phyloP scores from a whole-genome alignment of 257 asterid species.

The Petunia axillaris region DNA sequence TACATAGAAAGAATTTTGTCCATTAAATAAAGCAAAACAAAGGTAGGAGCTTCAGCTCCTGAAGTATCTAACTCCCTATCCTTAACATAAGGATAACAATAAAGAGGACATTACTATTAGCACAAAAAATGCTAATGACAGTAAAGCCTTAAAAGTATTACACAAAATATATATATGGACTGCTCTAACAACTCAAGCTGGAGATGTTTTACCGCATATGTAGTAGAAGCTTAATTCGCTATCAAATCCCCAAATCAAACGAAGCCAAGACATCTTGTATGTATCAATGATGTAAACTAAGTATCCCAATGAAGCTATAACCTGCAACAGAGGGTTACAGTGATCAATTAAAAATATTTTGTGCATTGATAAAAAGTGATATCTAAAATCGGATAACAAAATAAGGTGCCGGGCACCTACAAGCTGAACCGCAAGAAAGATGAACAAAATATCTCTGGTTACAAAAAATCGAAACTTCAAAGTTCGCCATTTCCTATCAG shows the following conservation, averaged over 20 bases:
- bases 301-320: conserved; percentile 70
- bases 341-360: background rate
- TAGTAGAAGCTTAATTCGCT: conserved; percentile 81
- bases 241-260: conserved; percentile 76
- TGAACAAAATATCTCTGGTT: conserved; percentile 86
- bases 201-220: conserved; percentile 69
- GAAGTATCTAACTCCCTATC: background rate
- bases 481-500: conserved; percentile 88
- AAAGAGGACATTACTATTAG: conserved; percentile 4
- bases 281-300: conserved; percentile 70
- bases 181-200: background rate
- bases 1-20: background rate
- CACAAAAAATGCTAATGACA: background rate
- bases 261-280: conserved; percentile 77
- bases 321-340: conserved; percentile 49
- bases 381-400: conserved; percentile 58
- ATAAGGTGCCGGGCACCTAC: conserved; percentile 64
- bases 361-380: background rate
- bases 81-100: background rate
- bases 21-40: background rate
- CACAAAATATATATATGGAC: background rate
- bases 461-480: conserved; percentile 91
- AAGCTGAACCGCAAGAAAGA: conserved; percentile 86
- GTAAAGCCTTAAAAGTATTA: background rate
- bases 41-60: conserved; percentile 6